Evolutionary conservation across 148 eudicot genomes (phyloP).

Genomic region (Rhododendron molle): DNA sequence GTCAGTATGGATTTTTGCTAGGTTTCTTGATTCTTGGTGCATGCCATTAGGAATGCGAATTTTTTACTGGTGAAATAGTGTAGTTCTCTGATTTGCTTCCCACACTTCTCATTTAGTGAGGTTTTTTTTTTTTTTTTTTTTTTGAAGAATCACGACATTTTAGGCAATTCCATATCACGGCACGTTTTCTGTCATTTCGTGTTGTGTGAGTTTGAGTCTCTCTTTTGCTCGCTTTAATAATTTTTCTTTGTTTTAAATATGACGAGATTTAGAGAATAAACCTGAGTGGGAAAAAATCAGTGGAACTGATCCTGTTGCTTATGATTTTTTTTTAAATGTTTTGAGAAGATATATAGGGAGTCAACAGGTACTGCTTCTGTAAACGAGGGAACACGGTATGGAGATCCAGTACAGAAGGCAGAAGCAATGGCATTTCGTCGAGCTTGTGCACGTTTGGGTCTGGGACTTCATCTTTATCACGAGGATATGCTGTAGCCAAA

Average conservation of each 20-base stretch:
- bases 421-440: conserved; percentile 99
- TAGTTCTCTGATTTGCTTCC: not conserved
- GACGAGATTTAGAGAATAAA: not conserved
- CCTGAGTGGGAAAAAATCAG: not conserved
- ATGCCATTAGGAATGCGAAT: not conserved
- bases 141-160: not conserved
- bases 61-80: not conserved
- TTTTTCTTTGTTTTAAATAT: not conserved
- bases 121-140: too few relatives aligned
- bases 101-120: not conserved
- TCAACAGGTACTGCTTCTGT: conserved; percentile 73
- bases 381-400: conserved; percentile 44
- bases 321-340: not conserved
- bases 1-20: not conserved
- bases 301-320: not conserved
- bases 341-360: conserved; percentile 67
- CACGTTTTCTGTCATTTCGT: not conserved
- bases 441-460: conserved; percentile 97
- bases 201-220: not conserved
- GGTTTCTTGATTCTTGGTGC: not conserved
- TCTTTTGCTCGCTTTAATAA: not conserved
- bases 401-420: conserved; percentile 90
- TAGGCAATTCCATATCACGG: not conserved
- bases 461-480: conserved; percentile 93
- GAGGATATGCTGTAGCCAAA: conserved; percentile 56